Base-by-base conservation (phyloP, 768 basidiomycete species). In the Suillus bovinus region DNA sequence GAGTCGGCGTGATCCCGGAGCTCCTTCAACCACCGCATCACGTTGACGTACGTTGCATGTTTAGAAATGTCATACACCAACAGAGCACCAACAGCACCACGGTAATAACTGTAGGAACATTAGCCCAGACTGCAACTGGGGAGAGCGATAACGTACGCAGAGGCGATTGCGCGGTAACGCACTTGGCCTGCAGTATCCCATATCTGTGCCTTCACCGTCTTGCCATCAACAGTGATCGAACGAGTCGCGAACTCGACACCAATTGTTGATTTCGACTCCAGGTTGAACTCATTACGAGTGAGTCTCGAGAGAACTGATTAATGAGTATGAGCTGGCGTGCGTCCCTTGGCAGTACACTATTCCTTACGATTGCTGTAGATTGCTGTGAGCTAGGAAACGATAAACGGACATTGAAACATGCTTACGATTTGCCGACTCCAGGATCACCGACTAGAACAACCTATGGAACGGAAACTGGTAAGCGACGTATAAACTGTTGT, bases 161-260 rank as follows among this genome's bases (percentile, higher is more conserved):
- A 94, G 55, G 96, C 97, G 76, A 98, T 99, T 57, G 96, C 96
- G 61, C 96, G 89, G 79, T 99, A 98, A 68, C 95, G 90, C 78
- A 97, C 96, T 77, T 98, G 95, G 22, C 96, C 96, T 70, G 96
- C 96, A 68, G 96, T 99, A 78, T 99, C 97, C 96, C 96, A 99
- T 70, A 99, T 91, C 79, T 99, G 96, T 24, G 96, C 96, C 78
- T 99, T 99, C 69, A 99, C 86, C 2, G 89, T 95, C 87, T 99
- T 99, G 44, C 87, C 87, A 73, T 99, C 96, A n/a, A 99, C 93
- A 68, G 84, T 91, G 75, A 94, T 93, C n/a, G 93, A 92, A 71
- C 97, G 87, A 44, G 96, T 98, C 4, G 96, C 97, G 71, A 99
- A 99, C 78, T 99, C 96, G 69, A 99, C 96, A 59, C 97, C 96